Conservation (phyloP, 78 protist species). For the Dictyostelium brefeldianum region DNA sequence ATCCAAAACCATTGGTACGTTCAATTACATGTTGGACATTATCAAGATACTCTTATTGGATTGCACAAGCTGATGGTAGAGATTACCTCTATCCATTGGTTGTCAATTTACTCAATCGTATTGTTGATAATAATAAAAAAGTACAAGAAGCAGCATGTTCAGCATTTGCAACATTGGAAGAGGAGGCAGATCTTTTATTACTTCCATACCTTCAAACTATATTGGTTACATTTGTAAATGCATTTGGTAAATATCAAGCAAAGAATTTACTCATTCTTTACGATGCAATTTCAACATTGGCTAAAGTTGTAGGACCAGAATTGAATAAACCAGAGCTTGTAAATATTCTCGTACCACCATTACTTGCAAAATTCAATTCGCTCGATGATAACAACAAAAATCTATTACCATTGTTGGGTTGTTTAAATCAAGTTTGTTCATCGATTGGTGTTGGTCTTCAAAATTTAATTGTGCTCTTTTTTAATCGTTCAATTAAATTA, state of each 20-base stretch:
- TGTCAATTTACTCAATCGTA: slow-evolving; percentile 80
- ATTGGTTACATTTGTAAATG: slow-evolving; percentile 79
- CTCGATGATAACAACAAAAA: slow-evolving; percentile 77
- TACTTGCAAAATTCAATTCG: slow-evolving; percentile 82
- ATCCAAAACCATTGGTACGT: slow-evolving; percentile 87
- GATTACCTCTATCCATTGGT: slow-evolving; percentile 26
- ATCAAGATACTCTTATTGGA: slow-evolving; percentile 81
- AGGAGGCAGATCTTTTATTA: slow-evolving; percentile 68
- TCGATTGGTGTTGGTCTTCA: slow-evolving; percentile 81
- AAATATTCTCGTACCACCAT: slow-evolving; percentile 84
- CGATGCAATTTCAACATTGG: slow-evolving; percentile 91
- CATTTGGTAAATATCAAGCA: slow-evolving; percentile 86
- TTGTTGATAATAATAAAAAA: slow-evolving; percentile 85
- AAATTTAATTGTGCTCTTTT: slow-evolving; percentile 30
- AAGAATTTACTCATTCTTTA: slow-evolving; percentile 90
- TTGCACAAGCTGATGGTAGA: slow-evolving; percentile 6
- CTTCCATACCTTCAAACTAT: slow-evolving; percentile 79
- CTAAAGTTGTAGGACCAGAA: slow-evolving; percentile 85
- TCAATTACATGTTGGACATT: slow-evolving; percentile 95
- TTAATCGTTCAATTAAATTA: slow-evolving; percentile 55
- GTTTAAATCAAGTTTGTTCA: slow-evolving; percentile 88
- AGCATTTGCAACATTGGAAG: slow-evolving; percentile 93
- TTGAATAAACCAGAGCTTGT: slow-evolving; percentile 83
- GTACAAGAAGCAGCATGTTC: slow-evolving; percentile 96
- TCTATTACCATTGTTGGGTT: slow-evolving; percentile 92